Evolutionary conservation across 2,329 filamentous ascomycete species (phyloP), one percentile per base, ranked within the genome.

Genomic region (Claviceps sp.): DNA sequence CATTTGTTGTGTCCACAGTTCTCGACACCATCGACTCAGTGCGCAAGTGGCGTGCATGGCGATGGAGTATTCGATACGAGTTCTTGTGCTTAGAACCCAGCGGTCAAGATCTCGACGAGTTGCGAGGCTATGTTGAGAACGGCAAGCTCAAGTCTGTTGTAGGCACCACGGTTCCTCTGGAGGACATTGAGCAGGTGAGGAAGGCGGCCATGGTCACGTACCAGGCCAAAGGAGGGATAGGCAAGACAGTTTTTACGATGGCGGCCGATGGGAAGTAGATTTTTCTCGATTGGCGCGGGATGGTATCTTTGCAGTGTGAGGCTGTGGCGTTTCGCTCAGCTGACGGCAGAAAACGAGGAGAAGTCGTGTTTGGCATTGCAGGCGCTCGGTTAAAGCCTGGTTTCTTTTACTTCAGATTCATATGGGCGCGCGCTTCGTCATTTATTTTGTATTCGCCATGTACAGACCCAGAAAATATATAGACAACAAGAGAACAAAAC

Each of bases 1-100:
- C 65, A 1, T 51, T 58, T 16, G 48, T 58, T 22, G 48, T 57
- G 11, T 56, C 56, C 22, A 40, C 61, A 4, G 48, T 53, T 8
- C 55, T 71, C 26, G 64, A 70, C 51, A 24, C 63, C 11, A 51
- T 62, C 20, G 66, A 72, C 56, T 56, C 50, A 37, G 38, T 61
- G 52, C 59, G 63, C 44, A 64, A 55, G 47, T 53, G 61, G 26
- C 59, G 64, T 48, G 65, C 65, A 7, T 49, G 61, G 40, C 62
- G 66, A 16, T 67, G 64, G 54, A 61, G 65, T 1, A 65, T 68
- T 11, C 59, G 59, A 22, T 72, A 72, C 56, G 58, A 62, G 41
- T 70, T 66, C 50, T 57, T 68, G 52, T 66, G 68, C 50, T 52
- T 70, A 51, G 55, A 63, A 9, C 59, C 65, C 5, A 65, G 56